Evolutionary conservation across 768 basidiomycete genomes (phyloP), one percentile per base, ranked within the genome.

Genomic region (Suillus luteus): DNA sequence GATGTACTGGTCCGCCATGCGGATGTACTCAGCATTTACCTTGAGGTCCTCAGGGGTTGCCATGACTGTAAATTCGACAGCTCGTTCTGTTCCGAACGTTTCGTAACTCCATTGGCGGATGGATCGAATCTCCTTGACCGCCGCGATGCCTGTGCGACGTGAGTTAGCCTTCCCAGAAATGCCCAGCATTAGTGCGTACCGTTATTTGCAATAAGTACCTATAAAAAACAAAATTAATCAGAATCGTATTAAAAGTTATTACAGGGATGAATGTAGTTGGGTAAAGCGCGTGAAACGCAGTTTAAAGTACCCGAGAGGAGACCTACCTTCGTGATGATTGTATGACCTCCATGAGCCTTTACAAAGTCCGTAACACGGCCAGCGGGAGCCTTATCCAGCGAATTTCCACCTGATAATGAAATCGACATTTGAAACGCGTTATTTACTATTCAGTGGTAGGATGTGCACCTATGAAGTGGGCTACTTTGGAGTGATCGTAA

Each of bases 41-140:
- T 95, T 94, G 67, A 99, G 82, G 80, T 98, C 96, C 75, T 99
- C 97, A 27, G 97, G 97, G 14, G 97, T 99, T 59, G 97, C 95
- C 97, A 99, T 99, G 65, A 99, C 97, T 44, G 95, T 96, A 83
- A 99, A 99, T 76, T 99, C 96, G 79, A 99, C 85, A 61, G 92
- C 93, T 68, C 94, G 90, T 74, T 99, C 97, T 61, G 88, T 88
- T 65, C 97, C 97, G 78, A 99, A 99, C 0, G 96, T 95, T 80
- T 99, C 97, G 80, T 99, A 99, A 72, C 93, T 95, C 97, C 97
- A 99, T 87, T 99, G 96, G 63, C 97, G 88, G 69, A 99, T 91
- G 55, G 97, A 99, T 57, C 97, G 89, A 72, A 99, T 99, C 80
- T 99, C 97, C 79, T 99, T 99, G 57, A 99, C 97, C 61, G 96